Evolutionary conservation across 179 eudicot genomes (phyloP), one percentile per base, ranked within the genome.

Genomic region (Beta corolliflora): DNA sequence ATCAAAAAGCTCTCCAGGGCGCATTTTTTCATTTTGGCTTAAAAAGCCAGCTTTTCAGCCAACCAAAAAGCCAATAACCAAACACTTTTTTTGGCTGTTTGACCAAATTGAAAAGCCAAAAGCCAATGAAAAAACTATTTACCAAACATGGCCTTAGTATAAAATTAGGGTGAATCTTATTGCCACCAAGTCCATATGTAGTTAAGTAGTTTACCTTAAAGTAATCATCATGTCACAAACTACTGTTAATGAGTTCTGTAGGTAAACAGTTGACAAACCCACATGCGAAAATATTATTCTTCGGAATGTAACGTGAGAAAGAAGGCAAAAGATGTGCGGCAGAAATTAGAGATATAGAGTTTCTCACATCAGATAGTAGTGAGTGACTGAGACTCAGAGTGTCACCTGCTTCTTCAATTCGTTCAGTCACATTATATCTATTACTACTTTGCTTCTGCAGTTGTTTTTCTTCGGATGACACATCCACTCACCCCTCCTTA

Each of bases 241-340:
- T 16, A 64, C 41, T 64, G 41, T 64, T 23, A 63, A 23, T n/a
- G 69, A 64, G 69, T n/a, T 2, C 65, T 60, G 65, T 60, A 60
- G 29, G 10, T 7, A 8, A 64, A 36, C 7, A 29, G 69, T 64
- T 64, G 69, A 64, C 69, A 64, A 64, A 14, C 14, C 69, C 41
- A 25, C 44, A 64, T 64, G 66, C 66, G 15, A 14, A 25, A 18
- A 56, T 12, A 63, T 64, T 64, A 64, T 64, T 50, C 60, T 50
- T 12, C 5, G 52, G 59, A 52, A 11, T 15, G 64, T 66, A 77
- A 64, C 80, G 80, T 78, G 46, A 66, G 61, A 25, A 52, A 66
- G 63, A 66, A 78, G 80, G 74, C 80, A 78, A 66, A 77, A 78
- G 73, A 78, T 66, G 72, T 41, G 63, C 8, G 9, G 9, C 80